Base-by-base conservation (phyloP, 2,329 filamentous ascomycete species). In the Colletotrichum coccodes region DNA sequence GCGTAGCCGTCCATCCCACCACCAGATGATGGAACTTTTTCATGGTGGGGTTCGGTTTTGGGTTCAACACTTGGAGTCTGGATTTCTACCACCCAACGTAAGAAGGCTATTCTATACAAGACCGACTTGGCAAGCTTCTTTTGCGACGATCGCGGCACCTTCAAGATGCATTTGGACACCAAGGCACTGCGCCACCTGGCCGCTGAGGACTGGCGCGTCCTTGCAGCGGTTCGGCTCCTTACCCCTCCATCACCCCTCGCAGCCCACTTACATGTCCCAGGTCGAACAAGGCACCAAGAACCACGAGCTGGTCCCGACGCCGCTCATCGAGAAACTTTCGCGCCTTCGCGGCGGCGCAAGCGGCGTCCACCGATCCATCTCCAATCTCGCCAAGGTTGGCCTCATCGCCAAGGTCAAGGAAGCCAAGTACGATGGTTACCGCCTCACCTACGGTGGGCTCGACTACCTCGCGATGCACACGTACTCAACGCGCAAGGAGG, bases 381-480 rank as follows among this genome's bases (percentile, higher is more conserved):
- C 95, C 28, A 91, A 90, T 60, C 90, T 99, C 60, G 96, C 96
- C 71, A 99, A 99, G 81, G 91, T 92, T 56, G 94, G 94, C 69
- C 87, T 99, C 75, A 97, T 99, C 75, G 94, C 93, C 50, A 93
- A 93, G 74, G 90, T 97, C 74, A 97, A 97, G 81, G 97, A 98
- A 80, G 94, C 95, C 71, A 95, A 94, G 80, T 99, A 99, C 82
- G 96, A 99, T 76, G 96, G 96, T 70, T 99, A 99, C 83, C 91
- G 97, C 60, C 87, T 99, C 62, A 97, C 95, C 7, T 99, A 99
- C 79, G 96, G 96, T 75, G 96, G 96, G 2, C 90, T 98, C 54
- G 96, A 99, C 83, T 99, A 99, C 81, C 90, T 99, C n/a, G 94
- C 96, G 18, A 87, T 99, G 61, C 94, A 98, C 82, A 91, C 94